Evolutionary conservation across 805 yeast species (phyloP), one percentile per base, ranked within the genome.

Genomic region (Millerago galiae): DNA sequence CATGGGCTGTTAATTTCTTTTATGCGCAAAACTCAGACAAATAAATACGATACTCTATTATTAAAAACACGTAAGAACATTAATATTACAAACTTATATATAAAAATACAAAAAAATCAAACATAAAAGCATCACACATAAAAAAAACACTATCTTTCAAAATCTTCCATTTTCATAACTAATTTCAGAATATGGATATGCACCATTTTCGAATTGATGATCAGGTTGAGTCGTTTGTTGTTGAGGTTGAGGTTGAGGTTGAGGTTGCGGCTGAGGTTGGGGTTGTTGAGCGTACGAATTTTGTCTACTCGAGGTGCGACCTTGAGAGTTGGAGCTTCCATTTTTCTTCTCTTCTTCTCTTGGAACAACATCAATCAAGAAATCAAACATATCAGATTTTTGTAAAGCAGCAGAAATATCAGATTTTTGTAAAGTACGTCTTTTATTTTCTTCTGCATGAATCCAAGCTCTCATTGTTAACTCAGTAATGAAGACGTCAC

Each of bases 391-490:
- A 61, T 93, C 99, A 32, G 90, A 79, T 60, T 88, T 88, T 51
- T 89, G 93, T 44, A 95, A 68, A 1, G 99, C 99, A 14, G 93
- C 93, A 2, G 96, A 95, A 48, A 93, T 89, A 59, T 93, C 99
- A 1, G 88, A 79, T 56, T 89, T 85, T 61, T 93, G 99, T 45
- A 93, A 67, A 5, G 99, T 93, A 47, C 99, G 68, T 51, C 99
- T 75, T 60, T 93, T 93, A 66, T 87, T 87, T 56, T 88, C 96
- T 62, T 93, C 98, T 3, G 98, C 96, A 55, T 90, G 96, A 48
- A 93, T 88, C 99, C 99, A 93, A 8, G 99, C 97, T 45, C 99
- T 73, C 96, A 93, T 90, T 12, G 99, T 90, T 42, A 93, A 69
- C 61, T 93, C 99, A 1, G 99, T 90, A 53, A 93, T 91, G 64